A percentile compares a stretch with the other conserved stretches of the same genome.
phyloP scores from a whole-genome alignment of 306 rosid species.

The Malus sylvestris region DNA sequence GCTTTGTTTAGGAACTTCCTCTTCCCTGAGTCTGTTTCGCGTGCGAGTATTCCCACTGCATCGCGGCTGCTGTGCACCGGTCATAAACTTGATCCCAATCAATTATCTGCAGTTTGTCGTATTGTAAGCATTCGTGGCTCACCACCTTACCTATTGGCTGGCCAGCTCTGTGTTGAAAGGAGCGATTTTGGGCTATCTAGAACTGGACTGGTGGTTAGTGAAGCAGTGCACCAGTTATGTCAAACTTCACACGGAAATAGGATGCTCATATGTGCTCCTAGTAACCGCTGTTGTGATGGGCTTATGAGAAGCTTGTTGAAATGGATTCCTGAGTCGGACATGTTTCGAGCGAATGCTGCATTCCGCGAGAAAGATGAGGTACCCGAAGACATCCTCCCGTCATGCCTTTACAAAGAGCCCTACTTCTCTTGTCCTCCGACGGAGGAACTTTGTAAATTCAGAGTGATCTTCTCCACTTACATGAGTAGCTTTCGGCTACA shows the following conservation, averaged over 20 bases:
- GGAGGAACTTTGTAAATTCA: constrained; percentile 9
- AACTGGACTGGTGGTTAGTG: constrained; percentile 16
- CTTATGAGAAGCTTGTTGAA: constrained; percentile 17
- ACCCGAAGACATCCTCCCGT: constrained; percentile 25
- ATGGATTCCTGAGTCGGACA: constrained; percentile 15
- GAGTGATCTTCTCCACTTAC: constrained; percentile 34
- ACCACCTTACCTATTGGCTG: constrained; percentile 26
- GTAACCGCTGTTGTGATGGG: constrained; percentile 18
- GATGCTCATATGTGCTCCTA: constrained; percentile 26
- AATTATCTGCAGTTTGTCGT: background rate
- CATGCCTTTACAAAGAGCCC: constrained; percentile 11
- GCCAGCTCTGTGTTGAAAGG: background rate
- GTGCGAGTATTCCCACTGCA: background rate
- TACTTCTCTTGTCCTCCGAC: constrained; percentile 30
- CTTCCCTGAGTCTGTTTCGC: constrained; percentile 10
- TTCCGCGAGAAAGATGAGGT: constrained; percentile 18
- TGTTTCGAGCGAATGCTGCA: constrained; percentile 23
- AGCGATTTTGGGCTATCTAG: background rate
- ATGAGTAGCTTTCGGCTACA: constrained; percentile 27
- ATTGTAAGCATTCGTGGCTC: constrained; percentile 12
- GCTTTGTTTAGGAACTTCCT: constrained; percentile 17
- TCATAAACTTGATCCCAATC: background rate
- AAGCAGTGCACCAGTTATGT: constrained; percentile 13
- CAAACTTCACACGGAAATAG: background rate
- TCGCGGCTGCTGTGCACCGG: background rate